Base-by-base conservation (phyloP, 805 yeast species). In the Candida berthetii region DNA sequence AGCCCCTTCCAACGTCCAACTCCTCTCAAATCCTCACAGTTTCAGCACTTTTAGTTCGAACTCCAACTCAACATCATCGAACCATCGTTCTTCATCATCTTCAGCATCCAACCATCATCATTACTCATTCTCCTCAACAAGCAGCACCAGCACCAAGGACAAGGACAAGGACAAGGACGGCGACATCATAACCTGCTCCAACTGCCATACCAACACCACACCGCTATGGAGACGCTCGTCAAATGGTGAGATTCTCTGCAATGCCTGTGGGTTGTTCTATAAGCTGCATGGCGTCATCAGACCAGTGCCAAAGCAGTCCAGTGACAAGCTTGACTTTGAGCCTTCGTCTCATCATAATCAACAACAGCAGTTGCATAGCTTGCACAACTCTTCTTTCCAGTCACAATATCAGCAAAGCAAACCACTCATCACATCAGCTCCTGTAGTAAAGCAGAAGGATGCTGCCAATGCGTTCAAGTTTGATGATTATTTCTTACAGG, bases 221-320 rank as follows among this genome's bases (percentile, higher is more conserved):
- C 98, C 97, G 2, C 61, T 91, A n/a, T 91, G 98, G 98, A 70
- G 98, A 49, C 72, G 96, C 36, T 85, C 88, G 49, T 85, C 93
- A 0, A 85, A 82, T 42, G 97, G 97, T 2, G 82, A 85, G 52
- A 89, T 96, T 0, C 66, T 91, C 44, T 91, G 98, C 64, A 91
- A 91, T 61, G 98, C 98, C 0, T 91, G 98, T 67, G 98, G 98
- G 1, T 67, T 91, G 44, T 91, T 91, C 53, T 74, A 86, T 55
- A 91, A 91, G 62, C 68, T 91, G 18, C 97, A 91, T 55, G 97
- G 96, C 11, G 90, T 87, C 3, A 91, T 86, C 47, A 69, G 97
- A 46, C 98, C 98, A 3, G 43, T 50, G n/a, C 36, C 34, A 31
- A 31, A 27, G n/a, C 29, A 27, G 8, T 27, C 4, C n/a, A 11